Conservation (phyloP, 352 stramenopile species). For the Aphanomyces astaci region DNA sequence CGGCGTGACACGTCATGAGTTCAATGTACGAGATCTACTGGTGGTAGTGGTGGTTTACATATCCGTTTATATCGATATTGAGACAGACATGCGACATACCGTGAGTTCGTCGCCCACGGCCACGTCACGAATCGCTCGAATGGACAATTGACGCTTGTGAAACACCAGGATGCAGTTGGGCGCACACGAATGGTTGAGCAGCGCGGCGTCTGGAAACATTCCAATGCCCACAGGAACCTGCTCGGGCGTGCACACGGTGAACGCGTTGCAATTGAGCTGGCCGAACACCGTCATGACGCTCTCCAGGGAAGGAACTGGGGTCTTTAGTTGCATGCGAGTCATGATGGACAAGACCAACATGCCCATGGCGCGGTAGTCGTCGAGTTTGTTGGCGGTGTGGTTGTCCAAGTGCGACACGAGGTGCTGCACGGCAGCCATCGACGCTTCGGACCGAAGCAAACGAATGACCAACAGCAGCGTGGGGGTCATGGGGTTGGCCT, state of each 20-base stretch:
- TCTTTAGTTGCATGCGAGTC: slow-evolving; percentile 37
- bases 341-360: slow-evolving; percentile 51
- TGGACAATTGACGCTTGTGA: slow-evolving; percentile 32
- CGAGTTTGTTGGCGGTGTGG: slow-evolving; percentile 32
- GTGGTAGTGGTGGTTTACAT: no score
- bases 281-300: slow-evolving; percentile 47
- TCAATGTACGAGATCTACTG: slow-evolving; percentile 58
- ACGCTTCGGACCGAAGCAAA: slow-evolving; percentile 42
- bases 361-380: slow-evolving; percentile 49
- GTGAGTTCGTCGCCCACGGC: slow-evolving; percentile 47
- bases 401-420: slow-evolving; percentile 28
- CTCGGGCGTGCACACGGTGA: slow-evolving; percentile 49
- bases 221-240: slow-evolving; percentile 49
- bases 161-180: slow-evolving; percentile 74
- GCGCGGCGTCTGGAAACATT: slow-evolving; percentile 46
- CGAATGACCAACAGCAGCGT: slow-evolving; percentile 52
- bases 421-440: not conserved
- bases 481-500: slow-evolving; percentile 25
- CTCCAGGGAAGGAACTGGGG: slow-evolving; percentile 24
- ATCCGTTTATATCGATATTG: no score
- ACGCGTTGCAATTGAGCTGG: slow-evolving; percentile 74
- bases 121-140: slow-evolving; percentile 43
- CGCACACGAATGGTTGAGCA: slow-evolving; percentile 70
- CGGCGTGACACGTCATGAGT: slow-evolving; percentile 41
- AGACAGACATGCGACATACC: no score